Conservation (phyloP, 2,329 filamentous ascomycete genomes). For the Penicillium sp. region DNA sequence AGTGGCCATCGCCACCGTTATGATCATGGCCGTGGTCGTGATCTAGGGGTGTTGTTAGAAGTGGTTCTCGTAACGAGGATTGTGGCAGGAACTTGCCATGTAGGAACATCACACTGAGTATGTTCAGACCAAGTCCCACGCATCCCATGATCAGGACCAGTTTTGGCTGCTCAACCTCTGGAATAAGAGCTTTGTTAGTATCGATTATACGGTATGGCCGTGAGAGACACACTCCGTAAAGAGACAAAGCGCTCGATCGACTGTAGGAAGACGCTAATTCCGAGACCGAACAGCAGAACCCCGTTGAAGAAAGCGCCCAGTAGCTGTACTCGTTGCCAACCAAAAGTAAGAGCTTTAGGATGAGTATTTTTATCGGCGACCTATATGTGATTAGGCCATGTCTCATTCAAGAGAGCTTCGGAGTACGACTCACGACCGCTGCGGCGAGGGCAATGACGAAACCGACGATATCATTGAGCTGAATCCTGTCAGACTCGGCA, state of each 20-base stretch:
- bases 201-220: background rate
- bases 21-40: constrained; percentile 6
- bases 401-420: background rate
- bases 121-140: constrained; percentile 63
- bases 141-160: constrained; percentile 67
- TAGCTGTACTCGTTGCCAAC: constrained; percentile 54
- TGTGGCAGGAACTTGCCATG: constrained; percentile 45
- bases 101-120: constrained; percentile 63
- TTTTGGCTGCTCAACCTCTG: constrained; percentile 57
- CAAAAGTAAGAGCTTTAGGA: constrained; percentile 9
- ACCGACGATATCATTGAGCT: constrained; percentile 69
- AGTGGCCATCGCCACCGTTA: background rate
- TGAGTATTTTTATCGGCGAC: constrained; percentile 35
- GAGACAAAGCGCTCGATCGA: constrained; percentile 60
- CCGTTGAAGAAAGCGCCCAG: constrained; percentile 77
- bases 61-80: too few relatives aligned
- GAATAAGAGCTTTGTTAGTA: background rate
- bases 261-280: constrained; percentile 69
- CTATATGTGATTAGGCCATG: background rate
- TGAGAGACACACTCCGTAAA: constrained; percentile 4
- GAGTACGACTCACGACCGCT: constrained; percentile 50
- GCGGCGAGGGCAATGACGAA: constrained; percentile 65
- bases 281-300: constrained; percentile 66
- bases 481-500: background rate
- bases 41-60: background rate